A percentile compares a stretch with the other conserved stretches of the same genome.
These are phyloP conservation scores for Linnemannia hyalina DNA, from an alignment of 192 early-diverging fungal genomes.

Conservation along the genomic window DNA sequence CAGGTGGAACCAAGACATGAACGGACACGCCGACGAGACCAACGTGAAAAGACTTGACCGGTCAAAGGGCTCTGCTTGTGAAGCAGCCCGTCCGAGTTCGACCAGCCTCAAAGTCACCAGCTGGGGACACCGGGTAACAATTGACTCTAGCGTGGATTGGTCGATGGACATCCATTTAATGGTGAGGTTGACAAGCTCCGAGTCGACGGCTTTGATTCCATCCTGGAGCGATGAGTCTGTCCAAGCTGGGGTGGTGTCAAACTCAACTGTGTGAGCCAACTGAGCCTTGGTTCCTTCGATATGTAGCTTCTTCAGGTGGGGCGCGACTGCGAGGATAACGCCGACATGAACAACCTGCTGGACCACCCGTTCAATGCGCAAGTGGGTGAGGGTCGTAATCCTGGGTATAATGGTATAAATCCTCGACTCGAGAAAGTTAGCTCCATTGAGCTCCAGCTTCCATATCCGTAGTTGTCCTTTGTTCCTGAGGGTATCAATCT, in stretches of 20 bases:
- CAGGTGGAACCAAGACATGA: neutral
- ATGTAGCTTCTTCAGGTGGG: neutral
- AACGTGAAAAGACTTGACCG: neutral
- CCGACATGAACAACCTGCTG: constrained; percentile 8
- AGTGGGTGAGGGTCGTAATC: constrained; percentile 6
- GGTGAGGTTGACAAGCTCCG: constrained; percentile 1
- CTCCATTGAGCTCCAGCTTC: neutral
- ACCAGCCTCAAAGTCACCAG: neutral
- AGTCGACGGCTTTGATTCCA: neutral
- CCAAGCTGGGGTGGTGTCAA: constrained; percentile 8
- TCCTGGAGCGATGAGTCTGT: neutral
- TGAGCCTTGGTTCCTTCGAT: neutral
- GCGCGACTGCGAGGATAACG: constrained; percentile 6
- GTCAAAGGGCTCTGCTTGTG: constrained; percentile 2
- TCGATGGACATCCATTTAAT: constrained; percentile 9
- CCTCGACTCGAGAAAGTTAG: constrained; percentile 19
- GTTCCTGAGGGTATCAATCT: neutral
- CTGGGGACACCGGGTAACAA: neutral
- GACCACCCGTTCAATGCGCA: constrained; percentile 12
- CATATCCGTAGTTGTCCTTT: neutral
- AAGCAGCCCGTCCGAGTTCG: neutral
- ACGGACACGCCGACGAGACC: neutral
- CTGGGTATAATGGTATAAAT: constrained; percentile 9
- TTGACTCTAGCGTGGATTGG: neutral
- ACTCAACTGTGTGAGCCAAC: neutral